phyloP scores from a whole-genome alignment of 306 rosid species.

The Luffa acutangula region DNA sequence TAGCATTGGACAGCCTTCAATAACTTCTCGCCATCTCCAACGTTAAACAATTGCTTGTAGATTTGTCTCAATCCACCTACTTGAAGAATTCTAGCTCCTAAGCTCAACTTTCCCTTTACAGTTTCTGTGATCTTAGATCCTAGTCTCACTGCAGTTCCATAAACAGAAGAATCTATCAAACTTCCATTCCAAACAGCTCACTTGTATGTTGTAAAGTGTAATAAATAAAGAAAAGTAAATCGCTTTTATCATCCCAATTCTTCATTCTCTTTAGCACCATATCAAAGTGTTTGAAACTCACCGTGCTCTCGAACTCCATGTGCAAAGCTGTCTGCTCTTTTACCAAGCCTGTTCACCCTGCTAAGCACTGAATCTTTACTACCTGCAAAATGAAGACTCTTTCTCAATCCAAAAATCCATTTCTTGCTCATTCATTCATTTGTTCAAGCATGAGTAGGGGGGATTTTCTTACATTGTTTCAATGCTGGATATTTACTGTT shows the following conservation, averaged over 20 bases:
- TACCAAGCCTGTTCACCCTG: constrained; percentile 25
- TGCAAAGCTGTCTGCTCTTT: constrained; percentile 26
- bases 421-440: not conserved
- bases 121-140: constrained; percentile 49
- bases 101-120: constrained; percentile 62
- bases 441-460: not conserved
- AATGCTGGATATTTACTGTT: constrained; percentile 10
- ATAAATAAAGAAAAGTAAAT: not conserved
- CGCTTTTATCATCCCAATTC: not conserved
- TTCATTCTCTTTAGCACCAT: not conserved
- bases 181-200: not conserved
- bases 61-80: constrained; percentile 66
- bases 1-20: constrained; percentile 68
- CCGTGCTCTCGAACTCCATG: constrained; percentile 31
- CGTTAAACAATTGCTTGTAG: constrained; percentile 42
- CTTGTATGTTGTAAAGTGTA: not conserved
- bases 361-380: constrained; percentile 14
- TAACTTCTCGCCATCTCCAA: constrained; percentile 50
- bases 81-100: constrained; percentile 70
- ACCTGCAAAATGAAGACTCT: constrained; percentile 7
- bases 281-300: constrained; percentile 7
- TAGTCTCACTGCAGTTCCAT: constrained; percentile 9
- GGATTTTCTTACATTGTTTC: constrained; percentile 14
- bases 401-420: not conserved
- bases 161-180: constrained; percentile 20